phyloP scores from a whole-genome alignment of 345 rosid species.

The Pugionium dolabratum region DNA sequence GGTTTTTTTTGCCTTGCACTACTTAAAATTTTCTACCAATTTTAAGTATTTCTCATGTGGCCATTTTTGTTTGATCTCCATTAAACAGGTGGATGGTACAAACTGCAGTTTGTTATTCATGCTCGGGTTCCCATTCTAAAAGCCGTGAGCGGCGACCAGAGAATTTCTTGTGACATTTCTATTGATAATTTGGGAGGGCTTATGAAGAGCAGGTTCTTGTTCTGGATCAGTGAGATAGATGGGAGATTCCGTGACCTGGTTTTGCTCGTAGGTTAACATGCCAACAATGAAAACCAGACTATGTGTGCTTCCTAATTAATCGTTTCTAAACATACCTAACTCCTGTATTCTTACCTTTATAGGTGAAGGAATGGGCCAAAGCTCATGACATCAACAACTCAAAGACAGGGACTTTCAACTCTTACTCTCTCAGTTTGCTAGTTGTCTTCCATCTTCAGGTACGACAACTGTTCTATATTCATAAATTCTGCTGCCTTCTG shows the following conservation, averaged over 20 bases:
- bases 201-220: conserved; percentile 72
- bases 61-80: conserved; percentile 17
- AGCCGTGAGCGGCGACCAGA: conserved; percentile 47
- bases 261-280: conserved; percentile 56
- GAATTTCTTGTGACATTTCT: conserved; percentile 85
- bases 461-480: conserved; percentile 2
- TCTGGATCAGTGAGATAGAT: conserved; percentile 80
- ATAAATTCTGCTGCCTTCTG: neutral
- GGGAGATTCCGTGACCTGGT: conserved; percentile 62
- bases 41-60: conserved; percentile 2
- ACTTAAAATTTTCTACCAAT: neutral
- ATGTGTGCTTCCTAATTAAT: conserved; percentile 8
- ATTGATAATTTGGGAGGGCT: conserved; percentile 73
- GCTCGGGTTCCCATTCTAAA: conserved; percentile 91
- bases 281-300: conserved; percentile 8
- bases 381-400: conserved; percentile 73
- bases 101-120: conserved; percentile 53
- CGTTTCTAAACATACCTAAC: neutral
- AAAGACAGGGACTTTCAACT: conserved; percentile 68
- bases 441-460: conserved; percentile 98
- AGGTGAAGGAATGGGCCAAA: conserved; percentile 99
- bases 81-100: conserved; percentile 52
- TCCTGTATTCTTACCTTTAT: conserved; percentile 24
- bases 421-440: conserved; percentile 76
- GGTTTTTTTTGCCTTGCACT: too few relatives aligned